These are phyloP conservation scores for Mesembryanthemum crystallinum DNA, from an alignment of 148 eudicot species.

Conservation along the genomic window DNA sequence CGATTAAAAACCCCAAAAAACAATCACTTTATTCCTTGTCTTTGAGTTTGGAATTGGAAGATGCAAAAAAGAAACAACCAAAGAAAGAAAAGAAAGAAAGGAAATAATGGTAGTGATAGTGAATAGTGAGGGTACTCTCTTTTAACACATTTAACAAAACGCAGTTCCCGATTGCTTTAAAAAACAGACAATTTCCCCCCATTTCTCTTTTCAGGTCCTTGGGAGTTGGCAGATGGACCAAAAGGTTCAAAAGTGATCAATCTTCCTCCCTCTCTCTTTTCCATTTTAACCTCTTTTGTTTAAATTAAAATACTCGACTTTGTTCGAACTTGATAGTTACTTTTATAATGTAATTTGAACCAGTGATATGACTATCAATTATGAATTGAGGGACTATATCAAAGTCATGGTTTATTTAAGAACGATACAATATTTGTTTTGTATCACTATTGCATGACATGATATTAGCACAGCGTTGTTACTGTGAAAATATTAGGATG, in stretches of 20 bases:
- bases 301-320: slow-evolving; percentile 8
- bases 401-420: too few relatives aligned
- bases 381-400: too few relatives aligned
- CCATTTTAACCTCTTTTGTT: not conserved
- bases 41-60: slow-evolving; percentile 31
- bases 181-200: slow-evolving; percentile 39
- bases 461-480: too few relatives aligned
- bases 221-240: slow-evolving; percentile 35
- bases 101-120: too few relatives aligned
- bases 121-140: too few relatives aligned
- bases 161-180: slow-evolving; percentile 55
- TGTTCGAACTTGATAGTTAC: not conserved
- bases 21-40: slow-evolving; percentile 29
- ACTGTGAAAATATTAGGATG: too few relatives aligned
- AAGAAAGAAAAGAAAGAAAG: not conserved
- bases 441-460: too few relatives aligned
- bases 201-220: slow-evolving; percentile 43
- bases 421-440: too few relatives aligned
- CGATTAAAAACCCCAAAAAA: slow-evolving; percentile 9
- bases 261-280: slow-evolving; percentile 4
- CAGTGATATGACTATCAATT: too few relatives aligned
- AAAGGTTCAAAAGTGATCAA: slow-evolving; percentile 32
- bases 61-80: not conserved
- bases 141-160: slow-evolving; percentile 8
- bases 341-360: not conserved